Base-by-base conservation (phyloP, 257 asterid genomes). In the Echites panduratus region DNA sequence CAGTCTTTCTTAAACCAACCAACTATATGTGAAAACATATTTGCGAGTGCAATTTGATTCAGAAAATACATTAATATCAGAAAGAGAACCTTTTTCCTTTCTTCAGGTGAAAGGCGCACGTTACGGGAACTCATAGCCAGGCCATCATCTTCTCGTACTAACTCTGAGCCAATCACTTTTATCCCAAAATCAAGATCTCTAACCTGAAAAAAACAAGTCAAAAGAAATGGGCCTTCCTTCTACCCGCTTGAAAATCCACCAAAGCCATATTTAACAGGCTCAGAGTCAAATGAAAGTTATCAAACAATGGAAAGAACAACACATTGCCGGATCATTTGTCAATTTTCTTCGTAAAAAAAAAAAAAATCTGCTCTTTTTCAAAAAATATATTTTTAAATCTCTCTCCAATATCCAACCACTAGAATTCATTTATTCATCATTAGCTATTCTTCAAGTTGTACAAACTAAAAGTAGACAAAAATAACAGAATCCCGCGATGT, bases 61-160 rank as follows among this genome's bases (percentile, higher is more conserved):
- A 50, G 29, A 13, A 44, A 73, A 52, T 17, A 22, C 71, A 65
- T 0, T n/a, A 52, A 61, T 20, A 45, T 24, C 47, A 66, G 70
- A 24, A 64, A 80, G 38, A 73, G 52, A 65, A 91, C 98, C 98
- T 87, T 87, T 77, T 82, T 76, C 79, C 98, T 87, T 57, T 91
- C 90, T 44, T 79, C 82, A 5, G 88, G 84, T 48, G 97, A 87
- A 38, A 94, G 92, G 66, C 53, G 87, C 83, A 88, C 97, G 62
- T 94, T 91, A n/a, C 97, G 89, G 35, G 97, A 94, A 78, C 99
- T 94, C 93, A 81, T 88, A n/a, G 99, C 97, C 62, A 94, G 86
- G 73, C 97, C 99, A 79, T 94, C 99, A 3, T 81, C 76, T 32
- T 88, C 97, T 24, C 99, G 87, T 44, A 87, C 74, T 32, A 91